These are phyloP conservation scores for Erodium texanum DNA, from an alignment of 441 rosid species.

Conservation along the genomic window DNA sequence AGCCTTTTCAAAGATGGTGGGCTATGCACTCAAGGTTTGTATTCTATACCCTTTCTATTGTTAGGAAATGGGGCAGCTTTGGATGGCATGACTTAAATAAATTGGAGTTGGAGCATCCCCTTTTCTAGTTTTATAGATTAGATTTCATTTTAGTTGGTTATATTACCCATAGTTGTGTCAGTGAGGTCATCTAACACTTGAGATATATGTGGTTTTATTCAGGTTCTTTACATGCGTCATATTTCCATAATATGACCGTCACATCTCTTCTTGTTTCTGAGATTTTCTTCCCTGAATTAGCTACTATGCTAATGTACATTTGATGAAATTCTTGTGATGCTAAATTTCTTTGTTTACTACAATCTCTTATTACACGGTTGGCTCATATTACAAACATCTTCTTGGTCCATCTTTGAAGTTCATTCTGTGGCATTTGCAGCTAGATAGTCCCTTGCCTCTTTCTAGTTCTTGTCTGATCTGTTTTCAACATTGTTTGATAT, in stretches of 20 bases:
- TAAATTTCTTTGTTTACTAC: not conserved
- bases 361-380: not conserved
- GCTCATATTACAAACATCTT: too few species aligned
- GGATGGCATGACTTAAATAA: not conserved
- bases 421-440: not conserved
- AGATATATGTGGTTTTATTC: not conserved
- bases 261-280: not conserved
- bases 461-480: not conserved
- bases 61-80: not conserved
- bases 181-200: not conserved
- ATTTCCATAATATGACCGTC: not conserved
- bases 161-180: not conserved
- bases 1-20: constrained; percentile 88
- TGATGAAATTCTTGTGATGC: not conserved
- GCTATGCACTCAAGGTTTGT: constrained; percentile 65
- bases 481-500: constrained; percentile 14
- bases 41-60: not conserved
- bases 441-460: not conserved
- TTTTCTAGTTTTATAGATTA: not conserved
- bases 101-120: not conserved
- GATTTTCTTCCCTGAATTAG: not conserved
- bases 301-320: not conserved
- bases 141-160: too few species aligned
- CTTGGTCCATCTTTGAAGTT: not conserved
- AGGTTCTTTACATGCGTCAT: not conserved